A percentile compares a stretch with the other conserved stretches of the same genome.
phyloP scores from a whole-genome alignment of 1,284 basidiomycete genomes.

The Microbotryum violaceum region DNA sequence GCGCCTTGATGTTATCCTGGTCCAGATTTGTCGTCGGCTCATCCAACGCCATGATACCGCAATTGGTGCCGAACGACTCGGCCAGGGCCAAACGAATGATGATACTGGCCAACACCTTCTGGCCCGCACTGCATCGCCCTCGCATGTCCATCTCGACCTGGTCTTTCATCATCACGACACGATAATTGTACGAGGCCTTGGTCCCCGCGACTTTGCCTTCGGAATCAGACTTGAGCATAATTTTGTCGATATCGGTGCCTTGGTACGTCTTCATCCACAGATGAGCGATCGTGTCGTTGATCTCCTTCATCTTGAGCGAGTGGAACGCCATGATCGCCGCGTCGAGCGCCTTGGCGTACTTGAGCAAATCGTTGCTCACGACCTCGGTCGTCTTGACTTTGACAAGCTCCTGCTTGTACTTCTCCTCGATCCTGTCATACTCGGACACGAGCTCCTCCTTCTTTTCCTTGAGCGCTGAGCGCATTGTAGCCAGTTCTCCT shows the following conservation, averaged over 20 bases:
- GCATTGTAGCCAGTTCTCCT: conserved; percentile 72
- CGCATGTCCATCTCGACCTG: conserved; percentile 99
- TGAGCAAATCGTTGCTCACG: conserved; percentile 90
- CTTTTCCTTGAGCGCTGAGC: conserved; percentile 58
- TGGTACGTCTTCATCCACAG: conserved; percentile 99
- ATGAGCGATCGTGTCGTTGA: conserved; percentile 92
- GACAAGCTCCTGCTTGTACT: conserved; percentile 82
- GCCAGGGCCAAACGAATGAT: conserved; percentile 96
- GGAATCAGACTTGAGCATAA: conserved; percentile 87
- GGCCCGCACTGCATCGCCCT: conserved; percentile 93
- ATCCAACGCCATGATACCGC: conserved; percentile 93
- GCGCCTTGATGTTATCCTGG: conserved; percentile 88
- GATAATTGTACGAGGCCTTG: conserved; percentile 95
- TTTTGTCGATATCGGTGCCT: conserved; percentile 97
- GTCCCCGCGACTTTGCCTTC: conserved; percentile 62
- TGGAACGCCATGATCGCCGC: conserved; percentile 99
- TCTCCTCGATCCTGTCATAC: conserved; percentile 76
- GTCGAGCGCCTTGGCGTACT: conserved; percentile 92
- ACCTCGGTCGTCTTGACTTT: conserved; percentile 96
- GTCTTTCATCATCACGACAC: conserved; percentile 97
- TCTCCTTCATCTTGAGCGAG: conserved; percentile 98
- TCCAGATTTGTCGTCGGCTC: conserved; percentile 98
- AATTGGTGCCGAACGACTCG: conserved; percentile 94
- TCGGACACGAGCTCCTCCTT: conserved; percentile 67
- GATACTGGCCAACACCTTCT: conserved; percentile 98